phyloP scores from a whole-genome alignment of 2,329 filamentous ascomycete genomes.

The Tolypocladium tropicale region DNA sequence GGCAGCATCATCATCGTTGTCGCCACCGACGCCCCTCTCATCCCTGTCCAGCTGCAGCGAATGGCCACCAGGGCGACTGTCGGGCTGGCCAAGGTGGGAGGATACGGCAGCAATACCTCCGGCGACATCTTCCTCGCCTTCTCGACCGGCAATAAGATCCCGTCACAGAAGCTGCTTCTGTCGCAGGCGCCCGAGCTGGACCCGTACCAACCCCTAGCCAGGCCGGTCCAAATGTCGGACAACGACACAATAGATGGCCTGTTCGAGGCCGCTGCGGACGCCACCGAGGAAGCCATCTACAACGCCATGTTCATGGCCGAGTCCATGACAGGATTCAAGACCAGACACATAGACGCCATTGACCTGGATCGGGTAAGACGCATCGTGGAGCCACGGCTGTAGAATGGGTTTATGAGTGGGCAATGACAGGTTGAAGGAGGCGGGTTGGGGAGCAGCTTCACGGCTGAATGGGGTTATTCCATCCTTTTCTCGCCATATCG shows the following conservation, averaged over 20 bases:
- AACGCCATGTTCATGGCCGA: conserved; percentile 54
- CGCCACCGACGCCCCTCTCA: conserved; percentile 20
- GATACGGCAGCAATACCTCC: conserved; percentile 50
- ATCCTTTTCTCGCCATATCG: background rate
- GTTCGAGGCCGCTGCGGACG: conserved; percentile 52
- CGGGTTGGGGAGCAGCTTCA: background rate
- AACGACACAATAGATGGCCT: conserved; percentile 50
- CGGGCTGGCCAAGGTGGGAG: conserved; percentile 49
- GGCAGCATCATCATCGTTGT: conserved; percentile 25
- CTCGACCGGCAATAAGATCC: conserved; percentile 46
- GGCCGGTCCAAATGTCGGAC: conserved; percentile 28
- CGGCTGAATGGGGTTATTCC: background rate
- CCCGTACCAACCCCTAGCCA: conserved; percentile 24
- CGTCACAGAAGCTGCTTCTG: conserved; percentile 18
- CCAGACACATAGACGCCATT: conserved; percentile 36
- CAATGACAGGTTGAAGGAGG: background rate
- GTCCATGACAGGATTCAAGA: conserved; percentile 44
- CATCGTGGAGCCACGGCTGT: conserved; percentile 30
- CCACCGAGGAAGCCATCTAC: conserved; percentile 55
- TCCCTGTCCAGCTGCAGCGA: conserved; percentile 25
- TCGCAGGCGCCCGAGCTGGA: conserved; percentile 25
- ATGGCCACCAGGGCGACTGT: conserved; percentile 52
- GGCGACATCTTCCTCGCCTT: conserved; percentile 61
- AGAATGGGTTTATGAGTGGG: conserved; percentile 6
- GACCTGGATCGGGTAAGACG: conserved; percentile 34